phyloP scores from a whole-genome alignment of 495 filamentous ascomycete genomes.

The Penicillium cosmopolitanum region DNA sequence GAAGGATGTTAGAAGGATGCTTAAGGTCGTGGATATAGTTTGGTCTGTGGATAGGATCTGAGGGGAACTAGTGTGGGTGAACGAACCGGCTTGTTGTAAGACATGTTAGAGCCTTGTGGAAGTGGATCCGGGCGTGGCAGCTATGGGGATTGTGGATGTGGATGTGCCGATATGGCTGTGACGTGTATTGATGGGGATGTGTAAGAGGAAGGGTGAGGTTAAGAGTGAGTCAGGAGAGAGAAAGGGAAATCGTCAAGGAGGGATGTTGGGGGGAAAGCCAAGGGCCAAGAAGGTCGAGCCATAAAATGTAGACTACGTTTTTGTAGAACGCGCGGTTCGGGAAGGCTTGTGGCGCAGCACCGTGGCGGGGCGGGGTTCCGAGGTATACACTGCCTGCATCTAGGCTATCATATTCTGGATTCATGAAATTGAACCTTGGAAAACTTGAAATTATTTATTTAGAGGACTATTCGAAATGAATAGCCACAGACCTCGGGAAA shows the following conservation, averaged over 20 bases:
- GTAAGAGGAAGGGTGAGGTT: not conserved
- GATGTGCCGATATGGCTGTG: not conserved
- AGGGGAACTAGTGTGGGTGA: not conserved
- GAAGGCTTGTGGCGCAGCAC: conserved; percentile 19
- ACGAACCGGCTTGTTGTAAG: conserved; percentile 18
- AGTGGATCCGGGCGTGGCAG: conserved; percentile 12
- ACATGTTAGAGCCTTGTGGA: not conserved
- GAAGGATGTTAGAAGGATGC: conserved; percentile 13
- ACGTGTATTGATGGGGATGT: not conserved
- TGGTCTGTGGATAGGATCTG: not conserved
- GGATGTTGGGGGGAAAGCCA: not conserved
- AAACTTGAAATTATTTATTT: too few species aligned
- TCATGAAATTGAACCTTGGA: too few species aligned
- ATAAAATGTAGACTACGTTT: not conserved
- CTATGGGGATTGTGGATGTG: conserved; percentile 11
- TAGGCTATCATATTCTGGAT: too few species aligned
- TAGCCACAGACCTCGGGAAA: too few species aligned
- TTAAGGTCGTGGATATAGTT: not conserved
- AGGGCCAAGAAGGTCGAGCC: not conserved
- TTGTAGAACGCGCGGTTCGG: conserved; percentile 22
- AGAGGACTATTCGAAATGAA: too few species aligned
- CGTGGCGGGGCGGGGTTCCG: conserved; percentile 2
- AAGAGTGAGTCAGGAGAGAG: not conserved
- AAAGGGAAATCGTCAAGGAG: not conserved
- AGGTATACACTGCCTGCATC: not conserved